Conservation (phyloP, 805 yeast species). For the Diddensiella santjacobensis region DNA sequence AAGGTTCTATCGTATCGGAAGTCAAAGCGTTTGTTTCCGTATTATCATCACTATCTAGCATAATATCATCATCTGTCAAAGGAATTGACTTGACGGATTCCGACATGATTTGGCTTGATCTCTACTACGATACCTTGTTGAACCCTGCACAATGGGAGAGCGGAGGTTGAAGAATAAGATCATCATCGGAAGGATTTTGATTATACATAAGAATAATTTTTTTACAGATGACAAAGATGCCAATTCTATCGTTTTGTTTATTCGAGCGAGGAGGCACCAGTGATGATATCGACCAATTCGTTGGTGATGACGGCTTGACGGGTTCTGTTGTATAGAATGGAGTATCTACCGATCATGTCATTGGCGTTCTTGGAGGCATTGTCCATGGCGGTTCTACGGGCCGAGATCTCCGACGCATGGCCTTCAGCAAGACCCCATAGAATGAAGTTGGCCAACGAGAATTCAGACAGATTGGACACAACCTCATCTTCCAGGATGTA, state of each 20-base stretch:
- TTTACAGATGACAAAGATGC: no score
- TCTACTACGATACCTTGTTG: no score
- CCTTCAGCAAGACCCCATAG: slow-evolving; percentile 95
- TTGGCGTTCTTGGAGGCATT: slow-evolving; percentile 99
- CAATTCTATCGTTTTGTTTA: slow-evolving; percentile 36
- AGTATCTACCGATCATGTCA: slow-evolving; percentile 94
- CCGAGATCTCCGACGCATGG: slow-evolving; percentile 95
- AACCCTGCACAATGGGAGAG: no score
- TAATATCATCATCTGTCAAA: not conserved
- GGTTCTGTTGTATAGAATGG: slow-evolving; percentile 98
- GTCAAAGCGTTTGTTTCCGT: not conserved
- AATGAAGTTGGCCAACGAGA: slow-evolving; percentile 84
- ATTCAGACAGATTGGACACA: slow-evolving; percentile 58
- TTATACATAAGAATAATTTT: not conserved
- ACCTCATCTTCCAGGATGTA: slow-evolving; percentile 72
- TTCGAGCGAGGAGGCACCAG: slow-evolving; percentile 99
- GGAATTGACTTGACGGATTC: slow-evolving; percentile 3
- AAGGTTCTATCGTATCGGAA: not conserved
- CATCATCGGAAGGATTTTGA: no score
- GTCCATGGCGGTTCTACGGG: slow-evolving; percentile 99
- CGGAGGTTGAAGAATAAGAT: no score
- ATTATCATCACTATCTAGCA: not conserved
- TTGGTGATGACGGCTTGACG: slow-evolving; percentile 99
- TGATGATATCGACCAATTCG: slow-evolving; percentile 98
- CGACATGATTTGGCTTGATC: slow-evolving; percentile 3